phyloP scores from a whole-genome alignment of 129 eudicot genomes.

The Glebionis coronaria region DNA sequence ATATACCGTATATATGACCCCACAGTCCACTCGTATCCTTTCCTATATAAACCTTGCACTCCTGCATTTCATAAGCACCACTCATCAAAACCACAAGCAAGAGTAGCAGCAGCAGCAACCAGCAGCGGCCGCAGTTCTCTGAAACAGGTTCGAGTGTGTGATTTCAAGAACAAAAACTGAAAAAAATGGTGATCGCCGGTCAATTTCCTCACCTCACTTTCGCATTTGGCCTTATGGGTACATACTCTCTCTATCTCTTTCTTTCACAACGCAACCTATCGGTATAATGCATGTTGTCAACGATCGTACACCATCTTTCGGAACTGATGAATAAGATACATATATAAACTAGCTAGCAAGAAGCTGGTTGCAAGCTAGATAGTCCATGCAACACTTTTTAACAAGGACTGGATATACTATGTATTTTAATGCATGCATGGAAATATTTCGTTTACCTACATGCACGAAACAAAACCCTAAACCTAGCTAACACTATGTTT shows the following conservation, averaged over 20 bases:
- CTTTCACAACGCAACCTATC: background rate
- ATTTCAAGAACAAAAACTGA: background rate
- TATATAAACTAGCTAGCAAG: too few species aligned
- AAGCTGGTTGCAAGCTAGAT: too few species aligned
- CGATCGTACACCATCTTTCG: too few species aligned
- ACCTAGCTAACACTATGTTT: background rate
- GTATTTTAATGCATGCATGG: constrained; percentile 26
- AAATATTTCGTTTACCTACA: background rate
- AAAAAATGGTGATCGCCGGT: constrained; percentile 30
- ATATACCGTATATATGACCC: background rate
- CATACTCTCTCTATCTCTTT: constrained; percentile 33
- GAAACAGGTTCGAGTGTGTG: constrained; percentile 29
- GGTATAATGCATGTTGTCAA: background rate
- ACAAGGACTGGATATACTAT: background rate
- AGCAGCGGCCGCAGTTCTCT: background rate
- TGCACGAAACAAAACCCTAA: constrained; percentile 16
- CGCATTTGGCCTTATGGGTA: constrained; percentile 86
- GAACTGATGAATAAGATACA: too few species aligned
- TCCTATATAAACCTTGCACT: constrained; percentile 28
- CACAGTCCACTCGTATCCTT: constrained; percentile 15
- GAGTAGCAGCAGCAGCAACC: background rate
- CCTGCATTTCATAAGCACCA: constrained; percentile 25
- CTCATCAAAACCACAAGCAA: constrained; percentile 20
- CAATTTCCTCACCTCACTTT: constrained; percentile 54
- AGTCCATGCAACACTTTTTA: too few species aligned